Conservation (phyloP, 1,284 basidiomycete genomes). For the Mycosarcoma maydis region DNA sequence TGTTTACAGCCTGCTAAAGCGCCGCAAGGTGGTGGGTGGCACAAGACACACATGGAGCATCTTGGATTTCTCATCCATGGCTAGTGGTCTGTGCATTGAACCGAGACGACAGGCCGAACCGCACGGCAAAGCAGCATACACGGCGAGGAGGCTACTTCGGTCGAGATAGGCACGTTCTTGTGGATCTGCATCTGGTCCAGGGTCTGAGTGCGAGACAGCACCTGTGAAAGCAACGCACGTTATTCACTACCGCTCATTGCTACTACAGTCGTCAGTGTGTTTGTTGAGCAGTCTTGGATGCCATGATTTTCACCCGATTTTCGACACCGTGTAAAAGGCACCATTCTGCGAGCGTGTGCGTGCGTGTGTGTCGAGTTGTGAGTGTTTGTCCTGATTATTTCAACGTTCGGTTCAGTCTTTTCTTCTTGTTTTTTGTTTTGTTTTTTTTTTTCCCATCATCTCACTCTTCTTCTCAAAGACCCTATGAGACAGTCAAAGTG, state of each 20-base stretch:
- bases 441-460: no score
- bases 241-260: no score
- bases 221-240: slow-evolving; percentile 1
- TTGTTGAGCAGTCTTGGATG: no score
- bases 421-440: slow-evolving; percentile 11
- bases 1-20: no score
- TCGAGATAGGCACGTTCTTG: slow-evolving; percentile 25
- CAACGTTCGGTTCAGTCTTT: not conserved
- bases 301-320: slow-evolving; percentile 25
- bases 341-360: no score
- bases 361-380: no score
- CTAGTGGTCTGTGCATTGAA: slow-evolving; percentile 21
- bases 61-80: no score
- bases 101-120: not conserved
- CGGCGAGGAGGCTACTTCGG: slow-evolving; percentile 14
- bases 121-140: not conserved
- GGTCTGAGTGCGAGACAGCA: slow-evolving; percentile 3
- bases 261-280: no score
- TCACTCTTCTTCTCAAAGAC: not conserved
- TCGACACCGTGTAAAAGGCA: not conserved
- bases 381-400: no score
- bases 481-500: slow-evolving; percentile 18
- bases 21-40: no score
- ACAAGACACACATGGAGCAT: no score
- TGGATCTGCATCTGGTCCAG: slow-evolving; percentile 14